Base-by-base conservation (phyloP, 1,284 basidiomycete genomes). In the Xerocomus nothofagi region DNA sequence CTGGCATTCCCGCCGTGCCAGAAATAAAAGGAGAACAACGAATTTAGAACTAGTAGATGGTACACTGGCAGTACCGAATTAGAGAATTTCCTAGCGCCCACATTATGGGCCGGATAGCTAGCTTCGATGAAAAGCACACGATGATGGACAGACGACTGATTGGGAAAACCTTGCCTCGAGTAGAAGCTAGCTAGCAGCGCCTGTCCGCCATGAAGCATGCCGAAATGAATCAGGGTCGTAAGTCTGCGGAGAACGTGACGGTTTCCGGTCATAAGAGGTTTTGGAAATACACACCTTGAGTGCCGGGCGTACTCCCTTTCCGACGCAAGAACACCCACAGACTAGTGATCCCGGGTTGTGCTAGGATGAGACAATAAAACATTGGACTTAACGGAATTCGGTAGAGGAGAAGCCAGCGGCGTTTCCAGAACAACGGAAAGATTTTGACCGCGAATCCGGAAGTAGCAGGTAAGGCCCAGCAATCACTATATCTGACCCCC, bases 201-300 rank as follows among this genome's bases (percentile, higher is more conserved):
- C 32, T 34, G 44, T 47, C 62, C 58, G 58, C 56, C 7, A 44
- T 47, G 24, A 54, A 51, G 45, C 8, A 53, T 51, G 50, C 65
- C 65, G 65, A 67, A 62, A 67, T 63, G 63, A 66, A 62, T 53
- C 62, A 67, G 64, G 62, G 62, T 47, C 54, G 49, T n/a, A 10
- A n/a, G 33, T 34, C 31, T 50, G 49, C 23, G 49, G 33, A n/a
- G n/a, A 50, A 50, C 38, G 17, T 42, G 49, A 12, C 17, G 11
- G 37, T 31, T 33, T 44, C 44, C 26, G n/a, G 30, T 32, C 39
- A 39, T 43, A 29, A 33, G 20, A 5, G 6, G 20, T 39, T 41
- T 53, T 53, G 40, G 43, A 57, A 53, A 55, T 47, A 37, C 27
- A 27, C 31, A 23, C 29, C 41, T 27, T 17, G 27, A 33, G 11